These are phyloP conservation scores for Termitomyces sp. DNA, from an alignment of 1,284 basidiomycete species.

Conservation along the genomic window DNA sequence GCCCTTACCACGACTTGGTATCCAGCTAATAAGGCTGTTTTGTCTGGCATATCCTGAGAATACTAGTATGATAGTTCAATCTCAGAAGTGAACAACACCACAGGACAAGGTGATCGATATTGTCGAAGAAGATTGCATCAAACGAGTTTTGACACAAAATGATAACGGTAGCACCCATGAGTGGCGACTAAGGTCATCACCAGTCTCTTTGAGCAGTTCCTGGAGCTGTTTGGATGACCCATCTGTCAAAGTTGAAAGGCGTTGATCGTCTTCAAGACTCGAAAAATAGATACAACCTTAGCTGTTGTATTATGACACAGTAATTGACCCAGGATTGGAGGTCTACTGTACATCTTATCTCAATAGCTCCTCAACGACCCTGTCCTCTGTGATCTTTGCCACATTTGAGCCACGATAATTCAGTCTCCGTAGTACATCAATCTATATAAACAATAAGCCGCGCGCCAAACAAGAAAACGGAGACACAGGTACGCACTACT, in stretches of 20 bases:
- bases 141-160: neutral
- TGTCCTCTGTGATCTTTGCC: slow-evolving; percentile 43
- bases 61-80: neutral
- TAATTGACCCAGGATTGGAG: slow-evolving; percentile 2
- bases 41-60: neutral
- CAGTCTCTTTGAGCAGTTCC: neutral
- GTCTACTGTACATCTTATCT: slow-evolving; percentile 26
- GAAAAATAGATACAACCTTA: slow-evolving; percentile 6
- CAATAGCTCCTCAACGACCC: slow-evolving; percentile 46
- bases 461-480: slow-evolving; percentile 4
- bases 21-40: neutral
- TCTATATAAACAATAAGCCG: slow-evolving; percentile 39
- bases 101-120: neutral
- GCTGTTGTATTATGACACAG: slow-evolving; percentile 2
- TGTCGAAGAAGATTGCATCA: too few species aligned
- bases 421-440: slow-evolving; percentile 79
- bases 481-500: slow-evolving; percentile 54
- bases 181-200: neutral
- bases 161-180: neutral
- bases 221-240: neutral
- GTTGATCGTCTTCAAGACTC: neutral
- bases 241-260: slow-evolving; percentile 2
- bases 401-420: slow-evolving; percentile 82
- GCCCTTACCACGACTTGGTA: neutral
- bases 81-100: neutral